phyloP scores from a whole-genome alignment of 345 rosid genomes.

The Litchi chinensis region DNA sequence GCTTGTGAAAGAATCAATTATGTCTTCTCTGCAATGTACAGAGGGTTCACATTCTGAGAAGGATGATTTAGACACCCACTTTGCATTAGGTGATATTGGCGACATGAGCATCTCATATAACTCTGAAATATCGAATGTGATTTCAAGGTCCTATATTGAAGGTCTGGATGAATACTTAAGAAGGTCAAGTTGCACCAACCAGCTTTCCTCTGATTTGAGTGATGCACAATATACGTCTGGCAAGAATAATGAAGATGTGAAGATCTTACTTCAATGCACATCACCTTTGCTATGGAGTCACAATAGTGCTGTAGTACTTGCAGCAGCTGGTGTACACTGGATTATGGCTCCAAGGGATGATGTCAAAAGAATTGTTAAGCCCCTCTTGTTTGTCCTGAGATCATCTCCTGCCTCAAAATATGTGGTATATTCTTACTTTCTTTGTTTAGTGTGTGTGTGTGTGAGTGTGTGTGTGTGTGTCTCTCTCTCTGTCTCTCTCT shows the following conservation, averaged over 20 bases:
- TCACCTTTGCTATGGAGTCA: slow-evolving; percentile 91
- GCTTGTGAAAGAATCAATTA: slow-evolving; percentile 84
- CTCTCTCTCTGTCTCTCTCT: too few relatives aligned
- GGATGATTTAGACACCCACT: slow-evolving; percentile 44
- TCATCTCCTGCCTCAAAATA: slow-evolving; percentile 87
- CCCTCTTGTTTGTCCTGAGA: slow-evolving; percentile 83
- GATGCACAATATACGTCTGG: slow-evolving; percentile 59
- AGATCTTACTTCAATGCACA: slow-evolving; percentile 84
- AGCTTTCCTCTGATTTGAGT: slow-evolving; percentile 39
- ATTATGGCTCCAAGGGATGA: slow-evolving; percentile 83
- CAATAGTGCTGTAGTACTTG: slow-evolving; percentile 92
- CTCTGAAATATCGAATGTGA: slow-evolving; percentile 46
- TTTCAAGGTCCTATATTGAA: slow-evolving; percentile 81
- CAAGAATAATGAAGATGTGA: slow-evolving; percentile 68
- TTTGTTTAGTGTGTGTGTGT: not conserved
- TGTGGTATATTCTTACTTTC: slow-evolving; percentile 58
- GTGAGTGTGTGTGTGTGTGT: too few relatives aligned
- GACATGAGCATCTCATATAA: slow-evolving; percentile 35
- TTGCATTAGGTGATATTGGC: slow-evolving; percentile 35
- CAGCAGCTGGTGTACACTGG: slow-evolving; percentile 96
- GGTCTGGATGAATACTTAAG: slow-evolving; percentile 89
- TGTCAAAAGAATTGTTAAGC: slow-evolving; percentile 77
- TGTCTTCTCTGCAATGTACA: slow-evolving; percentile 59
- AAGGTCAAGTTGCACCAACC: slow-evolving; percentile 49
- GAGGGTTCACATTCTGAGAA: slow-evolving; percentile 46